These are phyloP conservation scores for Cenchrus americanus DNA, from an alignment of 176 grass and related monocot genomes.

Conservation along the genomic window DNA sequence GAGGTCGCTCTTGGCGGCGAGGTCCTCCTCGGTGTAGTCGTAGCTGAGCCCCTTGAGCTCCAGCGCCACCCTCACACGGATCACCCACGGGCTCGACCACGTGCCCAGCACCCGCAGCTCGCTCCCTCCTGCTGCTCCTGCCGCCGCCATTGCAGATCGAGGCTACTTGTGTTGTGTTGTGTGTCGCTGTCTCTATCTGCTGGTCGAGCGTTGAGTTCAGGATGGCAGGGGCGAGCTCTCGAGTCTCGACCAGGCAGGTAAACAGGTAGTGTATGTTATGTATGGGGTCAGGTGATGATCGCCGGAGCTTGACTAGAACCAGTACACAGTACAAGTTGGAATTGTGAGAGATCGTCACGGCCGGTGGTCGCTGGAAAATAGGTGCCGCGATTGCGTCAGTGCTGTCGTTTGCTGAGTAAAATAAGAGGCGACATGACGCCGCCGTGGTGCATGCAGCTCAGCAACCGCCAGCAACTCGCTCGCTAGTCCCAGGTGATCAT, in stretches of 20 bases:
- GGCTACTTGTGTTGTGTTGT: background rate
- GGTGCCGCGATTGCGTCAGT: background rate
- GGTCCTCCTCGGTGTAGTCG: conserved; percentile 46
- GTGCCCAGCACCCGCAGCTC: conserved; percentile 49
- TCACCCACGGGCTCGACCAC: conserved; percentile 41
- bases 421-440: background rate
- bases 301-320: background rate
- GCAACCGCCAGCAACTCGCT: background rate
- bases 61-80: conserved; percentile 39
- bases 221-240: background rate
- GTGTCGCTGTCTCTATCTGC: background rate
- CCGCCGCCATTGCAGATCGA: conserved; percentile 28
- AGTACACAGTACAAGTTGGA: background rate
- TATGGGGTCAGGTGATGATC: background rate
- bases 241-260: background rate
- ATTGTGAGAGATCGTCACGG: background rate
- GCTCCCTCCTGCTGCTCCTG: background rate
- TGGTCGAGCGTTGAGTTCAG: background rate
- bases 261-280: background rate
- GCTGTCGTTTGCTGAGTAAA: background rate
- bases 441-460: background rate
- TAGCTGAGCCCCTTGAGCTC: conserved; percentile 29
- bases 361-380: background rate
- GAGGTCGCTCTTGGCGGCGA: conserved; percentile 47
- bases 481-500: background rate